Conservation (phyloP, 495 filamentous ascomycete genomes). For the Sordaria brevicollis region DNA sequence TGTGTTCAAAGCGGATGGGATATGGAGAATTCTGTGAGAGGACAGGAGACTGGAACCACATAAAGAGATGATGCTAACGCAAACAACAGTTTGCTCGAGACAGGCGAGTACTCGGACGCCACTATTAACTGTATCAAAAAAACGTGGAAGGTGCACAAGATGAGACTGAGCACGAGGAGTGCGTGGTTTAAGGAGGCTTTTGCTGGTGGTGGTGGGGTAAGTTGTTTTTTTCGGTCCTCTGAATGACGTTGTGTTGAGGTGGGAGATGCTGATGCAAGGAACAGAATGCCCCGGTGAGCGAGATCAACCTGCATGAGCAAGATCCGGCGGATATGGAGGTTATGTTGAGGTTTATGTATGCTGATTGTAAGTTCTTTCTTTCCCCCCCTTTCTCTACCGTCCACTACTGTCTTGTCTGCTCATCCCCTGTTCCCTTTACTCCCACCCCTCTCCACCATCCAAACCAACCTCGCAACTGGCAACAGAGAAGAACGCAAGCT, state of each 20-base stretch:
- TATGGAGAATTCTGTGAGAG: too few relatives aligned
- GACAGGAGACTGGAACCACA: neutral
- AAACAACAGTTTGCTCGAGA: conserved; percentile 4
- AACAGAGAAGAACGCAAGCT: too few relatives aligned
- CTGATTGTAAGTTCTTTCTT: conserved; percentile 3
- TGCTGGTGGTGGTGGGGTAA: neutral
- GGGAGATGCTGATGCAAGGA: neutral
- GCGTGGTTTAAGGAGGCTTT: conserved; percentile 9
- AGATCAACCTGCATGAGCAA: conserved; percentile 1
- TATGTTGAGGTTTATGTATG: conserved; percentile 6
- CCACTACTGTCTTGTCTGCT: too few relatives aligned
- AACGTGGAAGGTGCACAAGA: conserved; percentile 13
- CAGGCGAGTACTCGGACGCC: conserved; percentile 6
- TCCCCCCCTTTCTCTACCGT: neutral
- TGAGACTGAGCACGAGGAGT: conserved; percentile 5
- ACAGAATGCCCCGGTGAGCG: neutral
- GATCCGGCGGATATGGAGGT: neutral
- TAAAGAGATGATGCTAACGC: neutral
- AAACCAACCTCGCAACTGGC: neutral
- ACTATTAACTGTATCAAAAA: neutral
- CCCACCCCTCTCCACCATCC: neutral
- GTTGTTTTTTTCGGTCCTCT: neutral
- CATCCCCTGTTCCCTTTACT: neutral
- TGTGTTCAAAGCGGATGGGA: neutral
- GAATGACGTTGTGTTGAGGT: neutral